Evolutionary conservation across 169 alveolate genomes (phyloP).

Genomic region (Plasmodium gonderi): DNA sequence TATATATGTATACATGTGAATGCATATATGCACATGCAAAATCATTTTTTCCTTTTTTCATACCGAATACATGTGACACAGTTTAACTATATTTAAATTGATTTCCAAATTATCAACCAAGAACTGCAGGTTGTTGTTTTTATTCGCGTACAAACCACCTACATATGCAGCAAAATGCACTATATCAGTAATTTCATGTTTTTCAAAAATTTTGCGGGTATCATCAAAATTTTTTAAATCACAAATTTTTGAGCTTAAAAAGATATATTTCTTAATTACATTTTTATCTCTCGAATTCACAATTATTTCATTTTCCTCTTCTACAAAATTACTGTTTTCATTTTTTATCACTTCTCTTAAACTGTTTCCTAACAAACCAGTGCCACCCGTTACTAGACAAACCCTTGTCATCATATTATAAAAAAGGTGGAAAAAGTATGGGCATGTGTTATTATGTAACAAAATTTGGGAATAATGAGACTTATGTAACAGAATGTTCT

Average conservation of each 20-base stretch:
- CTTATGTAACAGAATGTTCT: background rate
- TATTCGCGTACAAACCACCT: constrained; percentile 62
- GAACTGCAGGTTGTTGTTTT: constrained; percentile 44
- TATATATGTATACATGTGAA: background rate
- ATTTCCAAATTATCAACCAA: constrained; percentile 51
- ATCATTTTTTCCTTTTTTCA: background rate
- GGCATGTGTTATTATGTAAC: background rate
- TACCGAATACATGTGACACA: constrained; percentile 67
- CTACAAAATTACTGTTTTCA: constrained; percentile 12
- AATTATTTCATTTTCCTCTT: constrained; percentile 62
- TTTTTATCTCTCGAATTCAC: constrained; percentile 47
- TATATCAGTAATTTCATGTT: constrained; percentile 59
- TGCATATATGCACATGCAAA: background rate
- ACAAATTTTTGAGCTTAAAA: constrained; percentile 70
- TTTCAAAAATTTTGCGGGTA: constrained; percentile 24
- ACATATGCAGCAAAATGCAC: constrained; percentile 72
- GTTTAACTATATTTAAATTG: constrained; percentile 46
- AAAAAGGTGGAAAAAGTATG: background rate
- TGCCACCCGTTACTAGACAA: constrained; percentile 67
- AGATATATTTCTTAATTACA: constrained; percentile 51
- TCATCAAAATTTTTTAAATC: constrained; percentile 63
- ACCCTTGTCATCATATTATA: constrained; percentile 35
- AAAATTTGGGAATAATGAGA: background rate
- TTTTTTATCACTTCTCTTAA: constrained; percentile 56
- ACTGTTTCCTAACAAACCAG: constrained; percentile 70